phyloP scores from a whole-genome alignment of 768 basidiomycete species.

The Gyrodon lividus region DNA sequence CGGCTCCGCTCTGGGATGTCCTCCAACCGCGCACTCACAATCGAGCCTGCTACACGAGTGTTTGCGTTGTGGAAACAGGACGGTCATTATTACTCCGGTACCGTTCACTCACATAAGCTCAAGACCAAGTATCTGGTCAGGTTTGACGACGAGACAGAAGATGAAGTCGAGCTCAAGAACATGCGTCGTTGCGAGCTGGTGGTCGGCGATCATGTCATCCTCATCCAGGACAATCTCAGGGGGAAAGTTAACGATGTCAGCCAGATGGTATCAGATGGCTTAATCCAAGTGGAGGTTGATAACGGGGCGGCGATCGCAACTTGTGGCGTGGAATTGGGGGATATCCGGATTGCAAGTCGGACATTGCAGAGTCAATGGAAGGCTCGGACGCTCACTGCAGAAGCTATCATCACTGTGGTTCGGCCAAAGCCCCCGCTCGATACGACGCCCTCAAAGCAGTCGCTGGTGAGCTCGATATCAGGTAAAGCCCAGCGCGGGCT shows the following conservation, averaged over 20 bases:
- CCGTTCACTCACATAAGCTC: constrained; percentile 38
- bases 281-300: constrained; percentile 41
- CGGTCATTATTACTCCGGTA: constrained; percentile 61
- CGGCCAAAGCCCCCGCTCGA: constrained; percentile 34
- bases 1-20: constrained; percentile 40
- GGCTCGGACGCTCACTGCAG: constrained; percentile 45
- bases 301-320: constrained; percentile 30
- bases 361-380: constrained; percentile 53
- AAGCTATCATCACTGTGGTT: constrained; percentile 43
- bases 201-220: constrained; percentile 56
- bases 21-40: constrained; percentile 15
- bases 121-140: constrained; percentile 43
- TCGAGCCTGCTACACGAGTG: constrained; percentile 50
- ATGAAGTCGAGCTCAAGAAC: constrained; percentile 45
- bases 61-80: constrained; percentile 67
- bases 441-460: constrained; percentile 51
- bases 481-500: constrained; percentile 39
- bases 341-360: constrained; percentile 51
- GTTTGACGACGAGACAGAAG: constrained; percentile 67
- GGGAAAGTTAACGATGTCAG: constrained; percentile 34
- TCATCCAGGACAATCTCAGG: constrained; percentile 28
- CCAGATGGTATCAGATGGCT: constrained; percentile 27
- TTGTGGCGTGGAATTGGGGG: constrained; percentile 31
- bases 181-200: constrained; percentile 53
- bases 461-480: constrained; percentile 38